These are phyloP conservation scores for Sporothrix pallida DNA, from an alignment of 2,329 filamentous ascomycete genomes.

Conservation along the genomic window DNA sequence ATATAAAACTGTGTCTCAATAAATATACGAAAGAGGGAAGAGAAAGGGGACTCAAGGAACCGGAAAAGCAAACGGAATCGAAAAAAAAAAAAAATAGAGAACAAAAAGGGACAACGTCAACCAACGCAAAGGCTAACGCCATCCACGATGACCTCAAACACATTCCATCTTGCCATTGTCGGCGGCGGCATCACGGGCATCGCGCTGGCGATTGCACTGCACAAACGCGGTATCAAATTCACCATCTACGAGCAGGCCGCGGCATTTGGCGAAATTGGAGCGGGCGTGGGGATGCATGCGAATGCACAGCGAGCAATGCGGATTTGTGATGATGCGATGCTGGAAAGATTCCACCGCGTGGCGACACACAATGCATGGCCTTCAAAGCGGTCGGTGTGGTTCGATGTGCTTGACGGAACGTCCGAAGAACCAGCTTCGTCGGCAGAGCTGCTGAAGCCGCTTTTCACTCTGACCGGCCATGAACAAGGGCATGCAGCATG, in stretches of 20 bases:
- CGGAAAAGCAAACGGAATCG: background rate
- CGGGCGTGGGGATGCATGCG: conserved; percentile 47
- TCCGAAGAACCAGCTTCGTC: background rate
- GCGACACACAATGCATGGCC: conserved; percentile 41
- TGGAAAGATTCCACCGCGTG: conserved; percentile 42
- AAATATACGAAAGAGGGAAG: too few relatives aligned
- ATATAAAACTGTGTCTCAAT: background rate
- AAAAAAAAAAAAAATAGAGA: background rate
- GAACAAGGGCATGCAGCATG: conserved; percentile 38
- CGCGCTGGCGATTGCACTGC: conserved; percentile 46
- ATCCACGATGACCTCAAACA: conserved; percentile 10
- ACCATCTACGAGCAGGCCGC: conserved; percentile 48
- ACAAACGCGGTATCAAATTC: conserved; percentile 42
- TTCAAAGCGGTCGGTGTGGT: conserved; percentile 40
- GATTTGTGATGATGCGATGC: conserved; percentile 42
- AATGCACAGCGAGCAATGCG: conserved; percentile 46
- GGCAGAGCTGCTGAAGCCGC: conserved; percentile 28
- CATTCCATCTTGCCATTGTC: conserved; percentile 47
- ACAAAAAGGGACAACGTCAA: background rate
- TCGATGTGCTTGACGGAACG: conserved; percentile 40
- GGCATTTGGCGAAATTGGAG: conserved; percentile 47
- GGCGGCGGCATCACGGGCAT: conserved; percentile 52
- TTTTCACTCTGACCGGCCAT: conserved; percentile 38
- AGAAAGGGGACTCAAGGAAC: background rate
- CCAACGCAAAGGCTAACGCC: background rate